Evolutionary conservation across 2,329 filamentous ascomycete genomes (phyloP), one percentile per base, ranked within the genome.

Genomic region (Pseudogymnoascus sp.): DNA sequence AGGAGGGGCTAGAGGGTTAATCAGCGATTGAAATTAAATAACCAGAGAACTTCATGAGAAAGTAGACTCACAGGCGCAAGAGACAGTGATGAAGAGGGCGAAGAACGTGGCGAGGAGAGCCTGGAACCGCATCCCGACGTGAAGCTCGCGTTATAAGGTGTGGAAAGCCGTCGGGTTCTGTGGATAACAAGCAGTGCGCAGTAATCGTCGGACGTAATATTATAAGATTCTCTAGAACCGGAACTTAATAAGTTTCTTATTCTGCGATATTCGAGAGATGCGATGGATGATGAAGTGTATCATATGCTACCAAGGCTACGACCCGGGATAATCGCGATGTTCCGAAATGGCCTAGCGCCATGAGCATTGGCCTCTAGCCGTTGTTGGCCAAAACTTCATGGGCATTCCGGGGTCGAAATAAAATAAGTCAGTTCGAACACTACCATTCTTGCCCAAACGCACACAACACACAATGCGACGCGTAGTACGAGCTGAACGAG

Each of bases 1-100:
- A 16, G 84, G 85, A 48, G 84, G 81, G 34, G 82, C 85, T 87
- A 70, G 13, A 37, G 31, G 31, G n/a, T 21, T 63, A 68, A 61
- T 74, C 67, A 73, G 72, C 65, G 10, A 67, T 19, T 57, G 51
- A 36, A 23, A 41, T n/a, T 36, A 11, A 11, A 39, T 39, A 4
- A 16, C 28, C 1, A 43, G 36, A 62, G 48, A 34, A 39, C 3
- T 31, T 8, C 1, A 37, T 31, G 11, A 19, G 13, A 65, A 34
- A 19, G 41, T 10, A 41, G 21, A 69, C 71, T 67, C 66, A 74
- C 73, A 70, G 11, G 66, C 68, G 65, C 70, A 70, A 39, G 71
- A 57, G 16, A 63, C 63, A 23, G 68, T 66, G 62, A 70, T 28
- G 11, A 74, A 65, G 16, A 75, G 61, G 21, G 68, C 63, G 64